Conservation (phyloP, 2,329 filamentous ascomycete genomes). For the Fusarium dlaminii region DNA sequence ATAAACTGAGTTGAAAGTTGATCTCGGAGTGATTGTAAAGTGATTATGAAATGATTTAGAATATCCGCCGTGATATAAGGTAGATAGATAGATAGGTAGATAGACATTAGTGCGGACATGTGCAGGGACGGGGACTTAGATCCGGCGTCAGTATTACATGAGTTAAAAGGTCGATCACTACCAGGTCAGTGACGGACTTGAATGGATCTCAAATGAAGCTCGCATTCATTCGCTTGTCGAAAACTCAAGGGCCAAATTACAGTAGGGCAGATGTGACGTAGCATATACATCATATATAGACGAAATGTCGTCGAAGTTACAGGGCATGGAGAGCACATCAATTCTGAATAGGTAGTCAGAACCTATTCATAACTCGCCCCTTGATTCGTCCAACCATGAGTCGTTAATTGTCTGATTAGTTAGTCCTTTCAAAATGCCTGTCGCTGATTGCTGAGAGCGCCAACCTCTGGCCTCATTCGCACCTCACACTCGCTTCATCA, state of each 20-base stretch:
- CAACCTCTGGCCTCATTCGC: background rate
- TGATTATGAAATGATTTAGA: too few species aligned
- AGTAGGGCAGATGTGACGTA: conserved; percentile 20
- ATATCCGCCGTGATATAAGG: background rate
- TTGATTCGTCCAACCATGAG: background rate
- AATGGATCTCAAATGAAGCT: background rate
- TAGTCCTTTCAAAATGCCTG: background rate
- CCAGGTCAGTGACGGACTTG: background rate
- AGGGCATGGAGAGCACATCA: background rate
- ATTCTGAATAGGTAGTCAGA: background rate
- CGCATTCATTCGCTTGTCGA: background rate
- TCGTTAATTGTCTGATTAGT: background rate
- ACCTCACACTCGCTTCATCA: background rate
- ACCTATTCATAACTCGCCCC: background rate
- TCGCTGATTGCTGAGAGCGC: background rate
- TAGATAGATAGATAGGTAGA: background rate
- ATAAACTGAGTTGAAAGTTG: conserved; percentile 3
- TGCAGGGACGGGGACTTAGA: background rate
- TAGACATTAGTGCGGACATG: background rate
- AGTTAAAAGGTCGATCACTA: background rate
- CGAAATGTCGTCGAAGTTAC: conserved; percentile 5
- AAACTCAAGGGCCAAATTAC: background rate
- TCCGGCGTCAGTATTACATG: background rate
- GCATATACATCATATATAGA: conserved; percentile 12
- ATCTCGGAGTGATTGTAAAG: background rate